Evolutionary conservation across 768 basidiomycete genomes (phyloP), one percentile per base, ranked within the genome.

Genomic region (Russula emetica): DNA sequence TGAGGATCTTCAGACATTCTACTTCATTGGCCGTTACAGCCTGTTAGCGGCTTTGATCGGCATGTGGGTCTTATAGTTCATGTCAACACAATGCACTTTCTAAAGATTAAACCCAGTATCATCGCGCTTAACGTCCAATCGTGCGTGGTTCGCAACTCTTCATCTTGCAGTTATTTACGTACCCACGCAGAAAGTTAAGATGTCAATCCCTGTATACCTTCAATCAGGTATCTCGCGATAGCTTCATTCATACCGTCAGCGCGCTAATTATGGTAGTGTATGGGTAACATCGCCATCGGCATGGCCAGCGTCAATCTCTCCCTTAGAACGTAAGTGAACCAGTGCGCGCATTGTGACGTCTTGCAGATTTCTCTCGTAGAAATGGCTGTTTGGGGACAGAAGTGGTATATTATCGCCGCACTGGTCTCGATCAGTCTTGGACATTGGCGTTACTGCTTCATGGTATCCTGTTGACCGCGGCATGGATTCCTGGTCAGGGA

Each of bases 371-470:
- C 22, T 40, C 42, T 38, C 22, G 2, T 63, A 80, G 81, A 3
- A n/a, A 82, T 88, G 73, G 87, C 86, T 13, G 80, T 88, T 30
- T 88, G 86, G 86, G 80, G 80, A 7, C 80, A 84, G 55, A 81
- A 81, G 55, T 75, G 76, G 64, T 83, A 78, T 68, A 76, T 88
- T 65, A 74, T 85, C 38, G 73, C 75, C 6, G 62, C 77, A 9
- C 74, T 89, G 13, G 71, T 83, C 8, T n/a, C 83, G 30, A 69
- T 88, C 54, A 83, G 85, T 49, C 74, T 87, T 14, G 87, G 87
- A 1, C 87, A 87, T 66, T 88, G 87, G 87, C 84, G 0, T 72
- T 88, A 52, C 83, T 88, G 63, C 74, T 88, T 24, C 86, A 87
- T 74, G 85, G 86, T 79, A 67, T 86, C 6, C 78, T 83, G n/a